Base-by-base conservation (phyloP, 306 rosid species). In the Acmispon strigosus region DNA sequence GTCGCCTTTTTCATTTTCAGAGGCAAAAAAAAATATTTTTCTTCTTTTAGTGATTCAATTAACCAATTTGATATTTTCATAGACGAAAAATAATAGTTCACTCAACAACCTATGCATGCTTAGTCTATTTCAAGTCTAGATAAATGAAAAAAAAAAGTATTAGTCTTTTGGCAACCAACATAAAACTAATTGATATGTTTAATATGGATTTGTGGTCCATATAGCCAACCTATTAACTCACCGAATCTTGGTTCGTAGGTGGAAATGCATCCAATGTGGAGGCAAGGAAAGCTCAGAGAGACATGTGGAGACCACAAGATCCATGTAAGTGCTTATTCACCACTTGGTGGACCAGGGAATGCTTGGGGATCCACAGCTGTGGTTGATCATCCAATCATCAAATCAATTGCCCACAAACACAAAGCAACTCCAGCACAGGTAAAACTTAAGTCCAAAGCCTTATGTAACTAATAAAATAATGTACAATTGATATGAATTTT, bases 191-290 rank as follows among this genome's bases (percentile, higher is more conserved):
- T 5, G 37, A 32, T 32, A 32, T 32, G 8, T 32, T 32, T 32
- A 32, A 32, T 32, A 6, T 6, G 37, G 5, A 27, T 4, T 0
- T 27, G 34, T 27, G 27, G 1, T 32, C 37, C 37, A 32, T 32
- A 32, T 32, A 27, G 3, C 4, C 5, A 34, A 34, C 36, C 11
- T 37, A 36, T 37, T 50, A 68, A 67, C 19, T 49, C 2, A 42
- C 16, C 8, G 10, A 17, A 56, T 62, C 7, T 78, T 72, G 6
- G 49, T 11, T 15, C 22, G 8, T 8, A 92, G 98, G 95, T 87
- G 75, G 98, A 92, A 70, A 89, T 89, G 98, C 98, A 92, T 84
- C 97, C 96, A 4, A 74, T 90, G 92, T 93, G 98, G 98, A 86
- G 86, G 79, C 97, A 88, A 58, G 72, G 57, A 22, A 88, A 80